Evolutionary conservation across 176 grass and related monocot species (phyloP).

Genomic region (Avena atlantica): DNA sequence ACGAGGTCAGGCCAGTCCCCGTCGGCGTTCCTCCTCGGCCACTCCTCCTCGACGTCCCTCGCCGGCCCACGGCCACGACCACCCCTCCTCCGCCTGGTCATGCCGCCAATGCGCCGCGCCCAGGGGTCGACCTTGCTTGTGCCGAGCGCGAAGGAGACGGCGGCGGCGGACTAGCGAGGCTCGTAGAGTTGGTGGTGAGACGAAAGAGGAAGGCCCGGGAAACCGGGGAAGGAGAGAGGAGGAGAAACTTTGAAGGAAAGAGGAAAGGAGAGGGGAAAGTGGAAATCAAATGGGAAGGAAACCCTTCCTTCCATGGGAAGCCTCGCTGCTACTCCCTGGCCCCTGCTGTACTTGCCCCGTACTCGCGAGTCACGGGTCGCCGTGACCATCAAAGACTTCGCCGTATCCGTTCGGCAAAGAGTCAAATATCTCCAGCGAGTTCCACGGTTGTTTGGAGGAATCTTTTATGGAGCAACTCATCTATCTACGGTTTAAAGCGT

Average conservation of each 20-base stretch:
- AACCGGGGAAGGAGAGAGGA: constrained; percentile 4
- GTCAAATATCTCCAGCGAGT: too few species aligned
- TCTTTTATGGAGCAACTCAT: too few species aligned
- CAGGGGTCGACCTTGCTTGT: constrained; percentile 15
- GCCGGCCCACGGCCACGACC: neutral
- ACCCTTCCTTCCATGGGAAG: constrained; percentile 2
- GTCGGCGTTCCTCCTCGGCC: constrained; percentile 11
- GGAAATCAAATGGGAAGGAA: neutral
- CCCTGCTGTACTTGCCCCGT: neutral
- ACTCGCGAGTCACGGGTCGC: constrained; percentile 2
- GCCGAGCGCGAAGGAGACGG: neutral
- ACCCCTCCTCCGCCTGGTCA: constrained; percentile 39
- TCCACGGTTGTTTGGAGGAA: too few species aligned
- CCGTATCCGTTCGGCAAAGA: too few species aligned
- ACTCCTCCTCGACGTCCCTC: constrained; percentile 1
- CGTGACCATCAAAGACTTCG: neutral
- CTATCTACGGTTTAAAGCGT: too few species aligned
- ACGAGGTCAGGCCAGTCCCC: constrained; percentile 51
- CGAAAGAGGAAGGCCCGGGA: constrained; percentile 23
- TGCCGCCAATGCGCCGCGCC: constrained; percentile 30
- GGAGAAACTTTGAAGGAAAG: neutral
- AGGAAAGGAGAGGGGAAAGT: neutral
- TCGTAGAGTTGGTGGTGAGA: neutral
- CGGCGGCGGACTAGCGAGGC: neutral
- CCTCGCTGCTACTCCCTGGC: neutral